Evolutionary conservation across 2,329 filamentous ascomycete species (phyloP).

Genomic region (Stromatinia cepivora): DNA sequence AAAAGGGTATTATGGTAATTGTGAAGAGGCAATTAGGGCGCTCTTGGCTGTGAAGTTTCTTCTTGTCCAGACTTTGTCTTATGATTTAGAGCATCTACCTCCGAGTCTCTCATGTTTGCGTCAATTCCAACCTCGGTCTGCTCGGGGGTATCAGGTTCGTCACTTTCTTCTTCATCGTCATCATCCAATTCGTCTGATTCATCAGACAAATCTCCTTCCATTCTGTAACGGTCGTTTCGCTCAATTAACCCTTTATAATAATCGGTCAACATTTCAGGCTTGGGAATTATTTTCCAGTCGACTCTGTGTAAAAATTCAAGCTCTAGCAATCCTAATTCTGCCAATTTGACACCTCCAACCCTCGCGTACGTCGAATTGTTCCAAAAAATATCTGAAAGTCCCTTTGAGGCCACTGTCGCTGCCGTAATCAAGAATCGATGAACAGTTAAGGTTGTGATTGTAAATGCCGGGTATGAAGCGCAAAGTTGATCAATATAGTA

Average conservation of each 20-base stretch:
- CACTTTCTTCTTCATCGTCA: slow-evolving; percentile 36
- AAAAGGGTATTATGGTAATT: slow-evolving; percentile 16
- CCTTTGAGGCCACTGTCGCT: slow-evolving; percentile 93
- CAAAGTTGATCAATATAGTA: slow-evolving; percentile 98
- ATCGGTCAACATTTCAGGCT: slow-evolving; percentile 87
- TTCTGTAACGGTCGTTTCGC: slow-evolving; percentile 58
- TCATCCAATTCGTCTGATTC: slow-evolving; percentile 19
- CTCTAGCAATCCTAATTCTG: slow-evolving; percentile 87
- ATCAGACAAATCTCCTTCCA: slow-evolving; percentile 36
- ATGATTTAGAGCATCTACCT: slow-evolving; percentile 36
- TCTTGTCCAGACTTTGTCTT: slow-evolving; percentile 23
- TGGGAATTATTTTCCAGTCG: slow-evolving; percentile 95
- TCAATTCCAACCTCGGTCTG: slow-evolving; percentile 29
- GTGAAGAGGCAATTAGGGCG: background rate
- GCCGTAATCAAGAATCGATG: slow-evolving; percentile 97
- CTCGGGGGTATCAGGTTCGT: slow-evolving; percentile 41
- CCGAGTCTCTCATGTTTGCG: slow-evolving; percentile 38
- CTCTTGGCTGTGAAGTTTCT: background rate
- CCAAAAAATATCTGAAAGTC: slow-evolving; percentile 95
- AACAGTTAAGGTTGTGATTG: slow-evolving; percentile 92
- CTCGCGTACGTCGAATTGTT: slow-evolving; percentile 95
- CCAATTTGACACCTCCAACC: slow-evolving; percentile 87
- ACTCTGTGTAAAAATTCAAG: slow-evolving; percentile 90
- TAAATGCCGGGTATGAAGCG: slow-evolving; percentile 89
- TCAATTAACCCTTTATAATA: slow-evolving; percentile 89